Base-by-base conservation (phyloP, 2,329 filamentous ascomycete species). In the Sarocladium brachiariae region DNA sequence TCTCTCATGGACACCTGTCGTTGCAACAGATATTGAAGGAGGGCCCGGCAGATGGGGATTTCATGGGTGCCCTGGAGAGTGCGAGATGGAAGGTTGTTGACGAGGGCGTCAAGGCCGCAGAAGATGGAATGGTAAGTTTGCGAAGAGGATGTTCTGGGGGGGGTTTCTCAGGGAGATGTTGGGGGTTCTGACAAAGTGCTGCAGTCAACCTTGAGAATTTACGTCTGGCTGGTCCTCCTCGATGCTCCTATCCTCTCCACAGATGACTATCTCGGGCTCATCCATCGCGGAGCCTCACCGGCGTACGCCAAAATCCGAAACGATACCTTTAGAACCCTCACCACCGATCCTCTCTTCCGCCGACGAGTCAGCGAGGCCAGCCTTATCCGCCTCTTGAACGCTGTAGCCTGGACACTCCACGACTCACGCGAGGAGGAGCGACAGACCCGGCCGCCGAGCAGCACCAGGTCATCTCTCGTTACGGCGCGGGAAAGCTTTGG, bases 221-320 rank as follows among this genome's bases (percentile, higher is more conserved):
- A 99, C 67, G 82, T 95, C 57, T 99, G 93, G 93, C 80, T 97
- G 35, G 88, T 96, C 58, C 81, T 99, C 11, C 85, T 99, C 59
- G 88, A 96, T 63, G 85, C 91, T 27, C 84, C 89, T 6, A 83
- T 95, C 38, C 74, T 96, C 55, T 79, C 84, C 39, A 96, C 93
- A 52, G 88, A 96, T 60, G 78, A 86, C 54, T 99, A 99, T 66
- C 86, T 97, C 56, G 79, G 81, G 52, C 85, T 97, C 39, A 86
- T 99, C 57, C 90, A 95, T 63, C 89, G 93, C 56, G 92, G 93
- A 55, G 87, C 92, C 21, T 97, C 92, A 2, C 91, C 92, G 1
- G 91, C 90, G 41, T 96, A 99, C 71, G 83, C 89, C 61, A 99
- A 99, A 72, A 99, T 99, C 64, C 88, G 91, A 65, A 96, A 99